Evolutionary conservation across 2,329 filamentous ascomycete species (phyloP), one percentile per base, ranked within the genome.

Genomic region (Microdochium trichocladiopsis): DNA sequence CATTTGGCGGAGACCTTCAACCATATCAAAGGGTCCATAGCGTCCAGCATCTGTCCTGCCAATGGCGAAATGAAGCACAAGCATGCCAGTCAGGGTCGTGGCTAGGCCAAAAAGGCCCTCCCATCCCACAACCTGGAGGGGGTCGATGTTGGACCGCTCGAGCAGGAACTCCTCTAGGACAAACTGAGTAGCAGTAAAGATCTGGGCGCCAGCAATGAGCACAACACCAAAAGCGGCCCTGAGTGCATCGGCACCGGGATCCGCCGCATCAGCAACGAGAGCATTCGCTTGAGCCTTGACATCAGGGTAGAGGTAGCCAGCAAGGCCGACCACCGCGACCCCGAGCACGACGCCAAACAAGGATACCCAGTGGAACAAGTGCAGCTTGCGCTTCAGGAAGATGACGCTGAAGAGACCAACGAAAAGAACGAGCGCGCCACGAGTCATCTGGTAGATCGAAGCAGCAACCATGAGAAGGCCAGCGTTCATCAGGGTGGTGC

Each of bases 361-460:
- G 5, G 90, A 88, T 53, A 89, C 74, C 94, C 94, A 99, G 69
- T 99, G 94, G 74, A 93, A 96, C n/a, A 88, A 66, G 55, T 84
- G 82, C 31, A 99, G 77, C 60, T 83, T 86, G 48, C 90, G 83
- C 62, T 83, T 86, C 53, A 99, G 76, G 69, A 99, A 97, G 12
- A 95, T 63, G 25, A 99, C 92, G 63, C 91, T 96, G 72, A 99
- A 96, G 0, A 97, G 74, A 0, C 94, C 94, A 21, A 99, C 94
- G 61, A 99, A 99, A 6, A 99, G 78, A 2, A 99, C 93, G 43
- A 99, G 78, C 1, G 94, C 94, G 9, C 94, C 94, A 54, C 94
- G 80, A 1, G 93, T 97, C 94, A 99, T 99, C 72, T 99, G 94
- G 72, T 96, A 99, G 64, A 99, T 96, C 55, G 90, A 95, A 1